Percentiles rank a stretch among this genome's conserved stretches.
Evolutionary conservation across 2,329 filamentous ascomycete genomes (phyloP).

Genomic region (Hymenoscyphus occultus): DNA sequence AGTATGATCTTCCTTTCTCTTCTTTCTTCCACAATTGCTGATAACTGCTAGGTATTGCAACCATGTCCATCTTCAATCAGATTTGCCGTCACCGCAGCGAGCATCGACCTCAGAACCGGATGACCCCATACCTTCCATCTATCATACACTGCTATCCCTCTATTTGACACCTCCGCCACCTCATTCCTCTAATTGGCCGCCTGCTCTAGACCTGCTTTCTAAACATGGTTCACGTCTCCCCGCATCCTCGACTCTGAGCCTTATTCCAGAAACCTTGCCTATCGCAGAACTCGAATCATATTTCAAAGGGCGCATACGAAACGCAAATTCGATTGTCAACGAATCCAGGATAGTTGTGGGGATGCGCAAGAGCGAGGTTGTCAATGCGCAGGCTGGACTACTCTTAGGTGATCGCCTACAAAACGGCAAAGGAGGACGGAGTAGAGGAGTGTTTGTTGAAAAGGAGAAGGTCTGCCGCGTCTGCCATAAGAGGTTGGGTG

Average conservation of each 20-base stretch:
- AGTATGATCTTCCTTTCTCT: constrained; percentile 53
- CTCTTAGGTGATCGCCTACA: constrained; percentile 66
- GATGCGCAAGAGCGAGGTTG: constrained; percentile 73
- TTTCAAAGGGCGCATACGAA: constrained; percentile 85
- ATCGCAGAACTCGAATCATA: constrained; percentile 82
- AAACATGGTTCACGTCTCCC: constrained; percentile 90
- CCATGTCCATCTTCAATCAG: constrained; percentile 66
- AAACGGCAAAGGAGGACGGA: constrained; percentile 53
- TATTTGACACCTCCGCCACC: constrained; percentile 80
- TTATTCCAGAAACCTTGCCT: constrained; percentile 79
- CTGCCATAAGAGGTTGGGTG: constrained; percentile 88
- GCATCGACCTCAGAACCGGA: constrained; percentile 45
- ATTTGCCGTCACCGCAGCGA: constrained; percentile 36
- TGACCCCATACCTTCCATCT: constrained; percentile 71
- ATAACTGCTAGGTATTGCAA: constrained; percentile 72
- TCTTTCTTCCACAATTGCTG: not conserved
- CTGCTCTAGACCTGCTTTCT: constrained; percentile 83
- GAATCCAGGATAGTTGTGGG: constrained; percentile 75
- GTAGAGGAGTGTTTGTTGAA: constrained; percentile 71
- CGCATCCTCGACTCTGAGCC: constrained; percentile 76
- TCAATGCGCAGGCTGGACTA: constrained; percentile 71
- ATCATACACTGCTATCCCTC: constrained; percentile 83
- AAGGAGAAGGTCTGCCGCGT: constrained; percentile 90
- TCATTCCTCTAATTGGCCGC: constrained; percentile 68
- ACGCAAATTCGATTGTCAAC: constrained; percentile 77